A percentile compares a stretch with the other conserved stretches of the same genome.
Conservation (phyloP, 306 rosid genomes). For the Fragaria ananassa region DNA sequence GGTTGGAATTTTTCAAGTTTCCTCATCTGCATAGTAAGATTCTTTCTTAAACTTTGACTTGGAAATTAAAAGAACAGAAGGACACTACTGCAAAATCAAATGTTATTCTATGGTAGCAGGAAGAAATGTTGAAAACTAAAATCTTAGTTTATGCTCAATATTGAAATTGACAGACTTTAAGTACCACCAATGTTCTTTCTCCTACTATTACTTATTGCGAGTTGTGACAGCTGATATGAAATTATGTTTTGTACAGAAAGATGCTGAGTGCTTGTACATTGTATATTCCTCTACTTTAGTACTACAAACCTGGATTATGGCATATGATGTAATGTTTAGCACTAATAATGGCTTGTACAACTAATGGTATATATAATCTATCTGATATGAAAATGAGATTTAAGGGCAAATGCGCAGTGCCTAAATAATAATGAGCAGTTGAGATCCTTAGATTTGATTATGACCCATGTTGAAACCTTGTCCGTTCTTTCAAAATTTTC, state of each 20-base stretch:
- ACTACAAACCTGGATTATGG: slow-evolving; percentile 34
- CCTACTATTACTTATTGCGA: background rate
- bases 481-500: slow-evolving; percentile 42
- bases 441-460: slow-evolving; percentile 34
- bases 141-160: background rate
- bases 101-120: slow-evolving; percentile 14
- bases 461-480: slow-evolving; percentile 43
- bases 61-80: background rate
- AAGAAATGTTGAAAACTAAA: background rate
- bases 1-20: slow-evolving; percentile 10
- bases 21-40: too few relatives aligned
- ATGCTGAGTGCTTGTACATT: slow-evolving; percentile 58
- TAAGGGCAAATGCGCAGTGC: slow-evolving; percentile 22
- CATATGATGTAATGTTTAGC: slow-evolving; percentile 53
- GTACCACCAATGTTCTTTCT: slow-evolving; percentile 25
- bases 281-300: slow-evolving; percentile 39
- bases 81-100: slow-evolving; percentile 28
- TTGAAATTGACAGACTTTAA: slow-evolving; percentile 21
- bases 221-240: slow-evolving; percentile 21
- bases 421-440: slow-evolving; percentile 21
- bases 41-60: too few relatives aligned
- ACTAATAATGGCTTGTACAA: slow-evolving; percentile 33
- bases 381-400: slow-evolving; percentile 28
- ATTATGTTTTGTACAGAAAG: slow-evolving; percentile 2
- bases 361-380: slow-evolving; percentile 14